Evolutionary conservation across 1,284 basidiomycete genomes (phyloP).

Genomic region (Prillingera fragicola): DNA sequence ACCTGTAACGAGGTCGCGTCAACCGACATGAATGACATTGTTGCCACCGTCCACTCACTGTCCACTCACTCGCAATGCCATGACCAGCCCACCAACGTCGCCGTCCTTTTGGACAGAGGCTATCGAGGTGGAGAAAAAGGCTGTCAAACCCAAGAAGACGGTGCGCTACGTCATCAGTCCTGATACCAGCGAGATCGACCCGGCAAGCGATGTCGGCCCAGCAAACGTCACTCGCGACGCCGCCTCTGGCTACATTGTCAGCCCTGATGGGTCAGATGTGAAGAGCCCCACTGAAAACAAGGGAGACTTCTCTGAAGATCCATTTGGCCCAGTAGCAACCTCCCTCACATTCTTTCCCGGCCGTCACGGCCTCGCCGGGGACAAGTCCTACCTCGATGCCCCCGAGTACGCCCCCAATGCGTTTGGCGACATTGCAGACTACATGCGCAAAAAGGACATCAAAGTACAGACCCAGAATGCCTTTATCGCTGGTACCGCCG

Average conservation of each 20-base stretch:
- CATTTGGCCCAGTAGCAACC: not conserved
- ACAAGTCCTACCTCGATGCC: slow-evolving; percentile 32
- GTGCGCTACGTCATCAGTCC: not conserved
- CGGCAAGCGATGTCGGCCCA: not conserved
- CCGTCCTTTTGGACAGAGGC: slow-evolving; percentile 13
- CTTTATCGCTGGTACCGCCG: slow-evolving; percentile 51
- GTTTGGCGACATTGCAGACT: slow-evolving; percentile 79
- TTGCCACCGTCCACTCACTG: not conserved
- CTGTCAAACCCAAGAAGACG: not conserved
- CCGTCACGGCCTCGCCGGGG: not conserved
- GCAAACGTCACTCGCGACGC: not conserved
- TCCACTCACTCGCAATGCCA: slow-evolving; percentile 5
- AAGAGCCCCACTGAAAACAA: not conserved
- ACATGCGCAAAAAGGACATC: slow-evolving; percentile 81
- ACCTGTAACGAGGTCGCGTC: no score
- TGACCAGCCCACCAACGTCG: slow-evolving; percentile 2
- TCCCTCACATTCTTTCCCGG: not conserved
- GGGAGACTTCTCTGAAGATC: not conserved
- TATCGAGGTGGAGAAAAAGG: not conserved
- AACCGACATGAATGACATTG: not conserved
- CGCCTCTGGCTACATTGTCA: not conserved
- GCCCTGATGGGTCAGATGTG: not conserved
- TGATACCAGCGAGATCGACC: not conserved
- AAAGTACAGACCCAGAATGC: slow-evolving; percentile 83
- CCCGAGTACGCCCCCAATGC: slow-evolving; percentile 65